These are phyloP conservation scores for Prototheca wickerhamii DNA, from an alignment of 163 green algal genomes.

Conservation along the genomic window DNA sequence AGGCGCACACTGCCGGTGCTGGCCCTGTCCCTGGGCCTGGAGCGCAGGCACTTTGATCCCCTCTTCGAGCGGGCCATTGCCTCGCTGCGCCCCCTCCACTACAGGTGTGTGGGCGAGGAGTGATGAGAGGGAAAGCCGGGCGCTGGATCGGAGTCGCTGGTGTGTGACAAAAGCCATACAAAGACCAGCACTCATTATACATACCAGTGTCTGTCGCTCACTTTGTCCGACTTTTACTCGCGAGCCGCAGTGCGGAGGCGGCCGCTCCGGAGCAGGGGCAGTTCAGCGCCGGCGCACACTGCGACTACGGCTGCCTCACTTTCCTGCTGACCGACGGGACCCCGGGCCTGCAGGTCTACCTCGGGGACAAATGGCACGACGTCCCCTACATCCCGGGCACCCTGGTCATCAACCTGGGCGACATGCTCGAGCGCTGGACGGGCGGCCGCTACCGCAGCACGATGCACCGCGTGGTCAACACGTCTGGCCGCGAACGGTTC, in stretches of 20 bases:
- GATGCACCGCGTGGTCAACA: slow-evolving; percentile 74
- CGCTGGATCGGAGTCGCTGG: too few species aligned
- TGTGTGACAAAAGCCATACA: too few species aligned
- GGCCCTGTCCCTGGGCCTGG: slow-evolving; percentile 51
- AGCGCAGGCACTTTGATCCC: slow-evolving; percentile 47
- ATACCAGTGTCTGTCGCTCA: neutral
- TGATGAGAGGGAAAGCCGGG: slow-evolving; percentile 38
- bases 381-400: slow-evolving; percentile 35
- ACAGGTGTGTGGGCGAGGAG: slow-evolving; percentile 34
- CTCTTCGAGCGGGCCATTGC: slow-evolving; percentile 61
- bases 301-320: slow-evolving; percentile 76
- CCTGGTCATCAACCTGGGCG: slow-evolving; percentile 83
- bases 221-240: neutral
- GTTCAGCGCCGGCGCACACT: slow-evolving; percentile 56
- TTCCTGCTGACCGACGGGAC: slow-evolving; percentile 61
- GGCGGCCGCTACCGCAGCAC: slow-evolving; percentile 73
- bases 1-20: slow-evolving; percentile 54
- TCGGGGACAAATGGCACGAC: slow-evolving; percentile 34
- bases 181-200: too few species aligned
- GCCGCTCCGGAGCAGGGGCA: slow-evolving; percentile 38
- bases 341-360: slow-evolving; percentile 69
- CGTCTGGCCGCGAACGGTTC: slow-evolving; percentile 31
- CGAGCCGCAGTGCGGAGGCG: slow-evolving; percentile 13
- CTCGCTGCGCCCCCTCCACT: slow-evolving; percentile 71
- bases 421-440: slow-evolving; percentile 87